phyloP scores from a whole-genome alignment of 2,329 filamentous ascomycete species.

The Colletotrichum aenigma region DNA sequence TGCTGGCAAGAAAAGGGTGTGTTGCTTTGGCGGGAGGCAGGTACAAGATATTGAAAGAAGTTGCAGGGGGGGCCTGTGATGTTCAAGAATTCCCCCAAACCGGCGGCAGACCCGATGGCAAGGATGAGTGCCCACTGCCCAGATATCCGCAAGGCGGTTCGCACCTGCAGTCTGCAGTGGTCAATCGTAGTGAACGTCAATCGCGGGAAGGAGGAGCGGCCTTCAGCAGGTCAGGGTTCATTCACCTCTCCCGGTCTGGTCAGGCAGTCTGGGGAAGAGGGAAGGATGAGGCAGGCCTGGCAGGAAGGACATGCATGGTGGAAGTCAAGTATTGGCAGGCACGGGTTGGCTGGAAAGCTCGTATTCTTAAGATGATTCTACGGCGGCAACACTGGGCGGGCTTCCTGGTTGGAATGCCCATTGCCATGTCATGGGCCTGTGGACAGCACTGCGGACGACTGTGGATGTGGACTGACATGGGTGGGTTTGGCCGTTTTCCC shows the following conservation, averaged over 20 bases:
- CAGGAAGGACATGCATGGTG: neutral
- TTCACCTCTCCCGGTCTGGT: neutral
- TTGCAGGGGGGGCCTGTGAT: slow-evolving; percentile 7
- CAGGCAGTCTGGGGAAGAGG: slow-evolving; percentile 7
- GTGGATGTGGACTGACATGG: slow-evolving; percentile 7
- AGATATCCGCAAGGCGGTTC: neutral
- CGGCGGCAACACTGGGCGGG: neutral
- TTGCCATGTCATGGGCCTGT: slow-evolving; percentile 12
- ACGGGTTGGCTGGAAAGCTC: slow-evolving; percentile 2
- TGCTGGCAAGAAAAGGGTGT: neutral
- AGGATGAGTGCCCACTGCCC: neutral
- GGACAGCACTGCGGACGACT: neutral
- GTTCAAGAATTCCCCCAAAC: slow-evolving; percentile 3
- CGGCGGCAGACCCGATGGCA: slow-evolving; percentile 9
- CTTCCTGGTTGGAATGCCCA: neutral
- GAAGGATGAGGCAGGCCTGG: neutral
- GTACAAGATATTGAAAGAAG: slow-evolving; percentile 7
- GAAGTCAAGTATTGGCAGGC: neutral
- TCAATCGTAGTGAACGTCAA: neutral
- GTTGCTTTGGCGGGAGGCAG: neutral
- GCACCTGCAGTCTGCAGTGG: neutral
- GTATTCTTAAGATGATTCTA: slow-evolving; percentile 20
- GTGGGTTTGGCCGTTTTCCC: neutral
- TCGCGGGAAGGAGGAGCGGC: too few species aligned
- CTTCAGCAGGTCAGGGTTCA: neutral